Conservation (phyloP, 2,329 filamentous ascomycete genomes). For the Exophiala viscosa region DNA sequence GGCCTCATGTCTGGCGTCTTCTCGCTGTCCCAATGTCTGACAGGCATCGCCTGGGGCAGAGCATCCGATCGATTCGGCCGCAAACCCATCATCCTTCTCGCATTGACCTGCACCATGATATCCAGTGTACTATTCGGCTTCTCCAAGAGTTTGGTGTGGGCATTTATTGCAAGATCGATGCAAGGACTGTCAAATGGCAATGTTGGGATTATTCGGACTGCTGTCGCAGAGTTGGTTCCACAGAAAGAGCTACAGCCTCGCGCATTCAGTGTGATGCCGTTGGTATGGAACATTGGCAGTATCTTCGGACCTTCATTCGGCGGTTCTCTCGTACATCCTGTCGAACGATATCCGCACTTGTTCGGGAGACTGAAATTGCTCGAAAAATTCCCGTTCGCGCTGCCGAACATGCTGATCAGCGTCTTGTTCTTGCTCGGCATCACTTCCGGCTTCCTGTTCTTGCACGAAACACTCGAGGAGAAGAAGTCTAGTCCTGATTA, state of each 20-base stretch:
- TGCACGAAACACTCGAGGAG: slow-evolving; percentile 77
- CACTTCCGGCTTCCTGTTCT: slow-evolving; percentile 69
- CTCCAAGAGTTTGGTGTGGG: slow-evolving; percentile 73
- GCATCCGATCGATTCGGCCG: slow-evolving; percentile 75
- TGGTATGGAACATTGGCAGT: slow-evolving; percentile 82
- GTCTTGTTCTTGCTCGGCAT: slow-evolving; percentile 75
- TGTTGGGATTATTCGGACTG: slow-evolving; percentile 85
- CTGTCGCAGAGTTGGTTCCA: slow-evolving; percentile 89
- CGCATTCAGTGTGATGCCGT: slow-evolving; percentile 89
- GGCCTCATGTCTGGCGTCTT: slow-evolving; percentile 70
- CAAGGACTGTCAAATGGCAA: slow-evolving; percentile 85
- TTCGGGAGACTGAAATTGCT: slow-evolving; percentile 68
- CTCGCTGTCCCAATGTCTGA: slow-evolving; percentile 66
- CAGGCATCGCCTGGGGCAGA: slow-evolving; percentile 71
- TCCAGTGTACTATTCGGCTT: slow-evolving; percentile 81
- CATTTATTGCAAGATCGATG: slow-evolving; percentile 71
- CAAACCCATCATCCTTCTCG: slow-evolving; percentile 74
- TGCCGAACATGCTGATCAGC: slow-evolving; percentile 78
- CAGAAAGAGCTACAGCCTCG: slow-evolving; percentile 80
- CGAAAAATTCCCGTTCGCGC: slow-evolving; percentile 70
- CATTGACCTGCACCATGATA: slow-evolving; percentile 73
- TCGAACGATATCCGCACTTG: slow-evolving; percentile 65
- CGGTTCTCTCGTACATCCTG: slow-evolving; percentile 78
- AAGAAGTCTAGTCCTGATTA: slow-evolving; percentile 68
- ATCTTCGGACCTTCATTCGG: slow-evolving; percentile 87